phyloP scores from a whole-genome alignment of 129 eudicot species.

The Kitagawia praeruptora region DNA sequence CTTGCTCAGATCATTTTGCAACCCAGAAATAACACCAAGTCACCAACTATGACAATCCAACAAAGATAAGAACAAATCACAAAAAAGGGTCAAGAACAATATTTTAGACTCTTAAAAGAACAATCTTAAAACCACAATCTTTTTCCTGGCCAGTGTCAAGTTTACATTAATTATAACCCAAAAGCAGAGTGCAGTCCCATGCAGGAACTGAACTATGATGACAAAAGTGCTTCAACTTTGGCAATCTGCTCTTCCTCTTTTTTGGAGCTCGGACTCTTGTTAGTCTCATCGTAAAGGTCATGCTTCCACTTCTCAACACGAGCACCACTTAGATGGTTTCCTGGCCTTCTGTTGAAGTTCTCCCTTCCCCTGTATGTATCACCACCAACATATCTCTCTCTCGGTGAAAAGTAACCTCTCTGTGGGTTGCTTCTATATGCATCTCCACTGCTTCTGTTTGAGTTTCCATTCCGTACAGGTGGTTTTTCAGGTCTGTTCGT shows the following conservation, averaged over 20 bases:
- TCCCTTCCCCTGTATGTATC: slow-evolving; percentile 44
- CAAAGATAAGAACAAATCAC: background rate
- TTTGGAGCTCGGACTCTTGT: slow-evolving; percentile 58
- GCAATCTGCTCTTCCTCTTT: slow-evolving; percentile 89
- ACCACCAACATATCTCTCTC: slow-evolving; percentile 36
- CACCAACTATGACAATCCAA: background rate
- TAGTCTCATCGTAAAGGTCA: slow-evolving; percentile 78
- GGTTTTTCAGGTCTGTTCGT: slow-evolving; percentile 14
- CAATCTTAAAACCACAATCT: background rate
- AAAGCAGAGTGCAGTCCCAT: background rate
- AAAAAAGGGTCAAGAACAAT: background rate
- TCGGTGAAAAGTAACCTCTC: slow-evolving; percentile 39
- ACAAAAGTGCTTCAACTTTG: slow-evolving; percentile 79
- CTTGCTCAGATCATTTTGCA: background rate
- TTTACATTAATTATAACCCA: background rate
- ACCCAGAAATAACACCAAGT: background rate
- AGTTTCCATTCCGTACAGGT: slow-evolving; percentile 29
- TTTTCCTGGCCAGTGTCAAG: background rate
- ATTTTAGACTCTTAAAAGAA: background rate
- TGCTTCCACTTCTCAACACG: slow-evolving; percentile 93
- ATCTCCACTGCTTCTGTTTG: slow-evolving; percentile 21
- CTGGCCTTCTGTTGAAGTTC: slow-evolving; percentile 37
- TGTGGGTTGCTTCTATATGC: slow-evolving; percentile 7
- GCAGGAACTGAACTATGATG: slow-evolving; percentile 28
- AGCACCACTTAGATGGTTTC: slow-evolving; percentile 34